A percentile compares a stretch with the other conserved stretches of the same genome.
Evolutionary conservation across 2,329 filamentous ascomycete species (phyloP).

Genomic region (Fusarium concolor): DNA sequence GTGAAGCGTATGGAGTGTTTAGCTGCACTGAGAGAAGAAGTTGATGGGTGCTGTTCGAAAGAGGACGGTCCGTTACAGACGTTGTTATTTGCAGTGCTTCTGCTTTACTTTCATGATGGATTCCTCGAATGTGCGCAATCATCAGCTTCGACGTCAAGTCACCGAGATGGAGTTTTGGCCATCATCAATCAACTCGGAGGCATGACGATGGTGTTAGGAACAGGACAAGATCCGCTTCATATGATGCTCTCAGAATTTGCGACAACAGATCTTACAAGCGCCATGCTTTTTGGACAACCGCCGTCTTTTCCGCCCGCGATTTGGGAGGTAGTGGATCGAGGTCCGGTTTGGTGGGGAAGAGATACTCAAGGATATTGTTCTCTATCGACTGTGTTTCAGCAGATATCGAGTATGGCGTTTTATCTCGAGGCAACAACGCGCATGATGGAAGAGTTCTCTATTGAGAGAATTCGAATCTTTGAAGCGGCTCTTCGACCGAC

Average conservation of each 20-base stretch:
- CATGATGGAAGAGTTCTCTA: conserved; percentile 43
- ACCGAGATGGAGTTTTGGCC: conserved; percentile 52
- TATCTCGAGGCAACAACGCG: conserved; percentile 41
- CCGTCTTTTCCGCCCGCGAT: conserved; percentile 53
- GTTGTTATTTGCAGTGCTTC: conserved; percentile 54
- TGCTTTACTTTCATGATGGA: conserved; percentile 57
- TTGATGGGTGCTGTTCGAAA: conserved; percentile 49
- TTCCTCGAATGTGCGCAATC: conserved; percentile 51
- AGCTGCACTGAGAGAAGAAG: conserved; percentile 49
- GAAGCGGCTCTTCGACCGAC: conserved; percentile 44
- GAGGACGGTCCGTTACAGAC: conserved; percentile 49
- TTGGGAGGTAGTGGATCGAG: conserved; percentile 55
- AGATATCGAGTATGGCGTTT: conserved; percentile 48
- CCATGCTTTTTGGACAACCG: conserved; percentile 53
- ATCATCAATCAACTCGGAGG: conserved; percentile 51
- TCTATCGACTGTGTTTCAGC: conserved; percentile 50
- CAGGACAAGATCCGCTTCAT: conserved; percentile 48
- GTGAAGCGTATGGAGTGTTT: conserved; percentile 48
- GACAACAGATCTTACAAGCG: conserved; percentile 57
- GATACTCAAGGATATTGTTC: conserved; percentile 52
- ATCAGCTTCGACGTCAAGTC: conserved; percentile 50
- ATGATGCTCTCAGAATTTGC: conserved; percentile 58
- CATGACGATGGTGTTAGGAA: conserved; percentile 40
- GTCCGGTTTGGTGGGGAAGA: conserved; percentile 57
- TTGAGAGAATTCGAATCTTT: conserved; percentile 46